phyloP scores from a whole-genome alignment of 768 basidiomycete genomes.

The Leccinum imitatum region DNA sequence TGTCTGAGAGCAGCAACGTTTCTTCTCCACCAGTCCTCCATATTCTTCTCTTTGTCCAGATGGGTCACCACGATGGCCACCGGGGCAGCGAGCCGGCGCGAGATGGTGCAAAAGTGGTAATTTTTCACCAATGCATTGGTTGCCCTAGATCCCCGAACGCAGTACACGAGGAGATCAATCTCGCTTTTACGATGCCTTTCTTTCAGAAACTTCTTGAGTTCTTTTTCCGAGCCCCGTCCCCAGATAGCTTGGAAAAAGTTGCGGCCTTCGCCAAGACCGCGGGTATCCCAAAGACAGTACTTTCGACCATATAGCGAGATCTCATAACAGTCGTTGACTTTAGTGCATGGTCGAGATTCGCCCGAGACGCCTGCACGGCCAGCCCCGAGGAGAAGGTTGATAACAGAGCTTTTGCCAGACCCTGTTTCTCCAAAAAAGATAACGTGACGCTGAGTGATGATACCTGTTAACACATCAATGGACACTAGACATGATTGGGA shows the following conservation, averaged over 20 bases:
- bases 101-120: no score
- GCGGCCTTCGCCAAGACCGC: conserved; percentile 35
- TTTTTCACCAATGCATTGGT: no score
- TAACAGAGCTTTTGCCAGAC: conserved; percentile 28
- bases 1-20: conserved; percentile 29
- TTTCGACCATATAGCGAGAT: neutral
- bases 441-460: conserved; percentile 11
- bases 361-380: conserved; percentile 7
- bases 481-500: neutral
- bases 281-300: conserved; percentile 36
- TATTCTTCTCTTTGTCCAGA: conserved; percentile 28
- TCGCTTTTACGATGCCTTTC: no score
- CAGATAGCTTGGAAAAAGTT: conserved; percentile 13
- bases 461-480: neutral
- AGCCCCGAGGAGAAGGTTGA: conserved; percentile 25
- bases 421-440: conserved; percentile 27
- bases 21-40: conserved; percentile 33
- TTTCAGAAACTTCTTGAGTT: neutral
- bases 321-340: neutral
- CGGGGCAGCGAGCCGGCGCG: conserved; percentile 28
- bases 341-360: conserved; percentile 20
- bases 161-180: no score
- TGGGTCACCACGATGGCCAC: conserved; percentile 35
- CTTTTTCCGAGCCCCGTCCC: conserved; percentile 11
- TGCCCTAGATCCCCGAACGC: no score